Conservation (phyloP, 2,329 filamentous ascomycete genomes). For the Botrytis hyacinthi region DNA sequence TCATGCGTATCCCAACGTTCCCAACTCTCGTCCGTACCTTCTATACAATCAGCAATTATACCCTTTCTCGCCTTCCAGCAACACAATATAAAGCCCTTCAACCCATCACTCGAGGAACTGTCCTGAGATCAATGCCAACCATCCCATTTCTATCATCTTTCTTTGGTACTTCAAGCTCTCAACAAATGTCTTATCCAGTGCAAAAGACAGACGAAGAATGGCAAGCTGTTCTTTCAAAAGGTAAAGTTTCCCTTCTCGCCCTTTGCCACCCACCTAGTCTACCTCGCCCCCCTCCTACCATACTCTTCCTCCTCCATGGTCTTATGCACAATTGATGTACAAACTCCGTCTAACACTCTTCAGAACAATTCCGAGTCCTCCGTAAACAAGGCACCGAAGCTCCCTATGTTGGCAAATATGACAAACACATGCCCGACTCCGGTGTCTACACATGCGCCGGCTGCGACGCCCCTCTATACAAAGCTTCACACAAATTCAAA, state of each 20-base stretch:
- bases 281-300: background rate
- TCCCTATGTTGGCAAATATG: conserved; percentile 75
- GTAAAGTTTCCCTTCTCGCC: conserved; percentile 41
- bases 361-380: conserved; percentile 94
- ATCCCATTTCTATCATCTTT: conserved; percentile 77
- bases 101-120: conserved; percentile 41
- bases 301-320: background rate
- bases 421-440: conserved; percentile 74
- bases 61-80: conserved; percentile 31
- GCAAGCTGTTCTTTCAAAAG: conserved; percentile 76
- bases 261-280: background rate
- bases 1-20: conserved; percentile 51
- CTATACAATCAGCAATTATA: conserved; percentile 49
- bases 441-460: conserved; percentile 87
- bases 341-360: conserved; percentile 37
- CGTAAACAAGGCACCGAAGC: conserved; percentile 89
- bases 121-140: conserved; percentile 65
- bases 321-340: background rate
- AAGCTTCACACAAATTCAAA: conserved; percentile 90
- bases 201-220: conserved; percentile 81
- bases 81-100: conserved; percentile 37
- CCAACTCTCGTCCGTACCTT: conserved; percentile 48
- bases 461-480: conserved; percentile 87
- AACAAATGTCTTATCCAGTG: conserved; percentile 72
- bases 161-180: conserved; percentile 59